These are phyloP conservation scores for Cladosporium sp. DNA, from an alignment of 2,329 filamentous ascomycete genomes.

Conservation along the genomic window DNA sequence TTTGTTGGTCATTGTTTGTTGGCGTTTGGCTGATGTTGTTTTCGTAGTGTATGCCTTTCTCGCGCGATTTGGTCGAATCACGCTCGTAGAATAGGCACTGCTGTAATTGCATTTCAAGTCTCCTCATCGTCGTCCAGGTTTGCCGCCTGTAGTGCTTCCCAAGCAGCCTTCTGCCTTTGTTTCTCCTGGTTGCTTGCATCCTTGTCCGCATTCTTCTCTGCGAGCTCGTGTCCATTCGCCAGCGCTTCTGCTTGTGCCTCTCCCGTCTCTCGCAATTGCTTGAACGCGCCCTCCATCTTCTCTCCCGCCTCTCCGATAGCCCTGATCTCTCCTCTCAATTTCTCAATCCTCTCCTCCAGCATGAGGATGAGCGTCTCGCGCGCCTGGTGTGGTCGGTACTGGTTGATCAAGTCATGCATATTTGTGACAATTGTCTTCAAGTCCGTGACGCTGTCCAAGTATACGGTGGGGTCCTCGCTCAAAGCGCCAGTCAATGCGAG, in stretches of 20 bases:
- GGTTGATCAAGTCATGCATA: constrained; percentile 88
- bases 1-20: not conserved
- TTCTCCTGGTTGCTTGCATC: not conserved
- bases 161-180: constrained; percentile 20
- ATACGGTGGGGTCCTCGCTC: constrained; percentile 60
- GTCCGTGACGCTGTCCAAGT: constrained; percentile 72
- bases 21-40: constrained; percentile 1
- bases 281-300: constrained; percentile 54
- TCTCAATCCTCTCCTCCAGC: constrained; percentile 82
- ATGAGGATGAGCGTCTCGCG: constrained; percentile 81
- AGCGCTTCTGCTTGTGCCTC: not conserved
- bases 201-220: not conserved
- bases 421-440: constrained; percentile 83
- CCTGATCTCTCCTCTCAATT: constrained; percentile 70
- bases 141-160: constrained; percentile 22
- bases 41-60: not conserved
- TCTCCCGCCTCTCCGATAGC: constrained; percentile 66
- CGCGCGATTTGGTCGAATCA: not conserved
- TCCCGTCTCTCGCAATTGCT: constrained; percentile 1
- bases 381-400: constrained; percentile 91
- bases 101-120: not conserved
- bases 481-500: constrained; percentile 77
- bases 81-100: not conserved
- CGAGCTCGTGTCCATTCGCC: not conserved
- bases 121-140: constrained; percentile 18